phyloP scores from a whole-genome alignment of 306 rosid species.

The Prunus mira region DNA sequence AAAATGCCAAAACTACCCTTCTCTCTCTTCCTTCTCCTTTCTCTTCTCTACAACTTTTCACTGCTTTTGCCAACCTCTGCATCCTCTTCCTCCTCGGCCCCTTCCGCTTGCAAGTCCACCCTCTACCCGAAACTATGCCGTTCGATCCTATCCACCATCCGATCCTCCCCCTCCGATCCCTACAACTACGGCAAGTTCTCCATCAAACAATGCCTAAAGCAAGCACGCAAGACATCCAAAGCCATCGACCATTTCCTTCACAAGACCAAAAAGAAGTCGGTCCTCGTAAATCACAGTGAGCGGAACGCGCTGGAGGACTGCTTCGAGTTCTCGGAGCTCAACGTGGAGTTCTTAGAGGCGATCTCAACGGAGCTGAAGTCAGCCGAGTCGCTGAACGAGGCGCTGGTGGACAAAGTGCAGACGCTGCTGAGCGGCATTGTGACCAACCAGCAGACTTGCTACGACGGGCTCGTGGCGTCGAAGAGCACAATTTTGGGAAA shows the following conservation, averaged over 20 bases:
- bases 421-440: constrained; percentile 66
- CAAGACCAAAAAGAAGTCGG: constrained; percentile 1
- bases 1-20: background rate
- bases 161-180: constrained; percentile 58
- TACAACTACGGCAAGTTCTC: constrained; percentile 61
- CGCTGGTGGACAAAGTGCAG: constrained; percentile 41
- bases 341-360: constrained; percentile 48
- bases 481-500: constrained; percentile 35
- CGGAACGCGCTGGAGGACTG: constrained; percentile 58
- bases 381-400: constrained; percentile 21
- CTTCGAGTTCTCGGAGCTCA: constrained; percentile 48
- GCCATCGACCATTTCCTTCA: constrained; percentile 30
- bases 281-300: constrained; percentile 22
- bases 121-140: constrained; percentile 78
- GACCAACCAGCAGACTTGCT: constrained; percentile 75
- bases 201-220: constrained; percentile 56
- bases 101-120: constrained; percentile 54
- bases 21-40: background rate
- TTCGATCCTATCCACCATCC: constrained; percentile 52
- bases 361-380: constrained; percentile 31
- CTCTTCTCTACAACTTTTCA: background rate
- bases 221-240: constrained; percentile 44
- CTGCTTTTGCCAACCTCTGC: background rate
- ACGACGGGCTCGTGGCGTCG: constrained; percentile 50
- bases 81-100: constrained; percentile 11